Evolutionary conservation across 2,329 filamentous ascomycete genomes (phyloP).

Genomic region (Verticillium dahliae): DNA sequence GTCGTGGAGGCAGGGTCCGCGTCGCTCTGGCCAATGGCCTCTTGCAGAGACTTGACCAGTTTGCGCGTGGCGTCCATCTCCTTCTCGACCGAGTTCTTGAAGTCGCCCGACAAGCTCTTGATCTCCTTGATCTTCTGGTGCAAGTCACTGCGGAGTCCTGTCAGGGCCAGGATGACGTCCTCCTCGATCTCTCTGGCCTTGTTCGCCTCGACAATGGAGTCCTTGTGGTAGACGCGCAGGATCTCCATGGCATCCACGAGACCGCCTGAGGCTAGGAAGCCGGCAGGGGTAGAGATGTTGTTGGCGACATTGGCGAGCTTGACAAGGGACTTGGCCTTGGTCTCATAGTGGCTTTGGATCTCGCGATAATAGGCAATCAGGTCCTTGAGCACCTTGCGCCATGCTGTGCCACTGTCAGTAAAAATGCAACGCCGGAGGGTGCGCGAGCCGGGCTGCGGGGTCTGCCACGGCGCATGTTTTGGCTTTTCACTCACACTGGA

Average conservation of each 20-base stretch:
- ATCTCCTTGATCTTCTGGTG: constrained; percentile 98
- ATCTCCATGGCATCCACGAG: constrained; percentile 81
- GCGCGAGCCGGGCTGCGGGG: background rate
- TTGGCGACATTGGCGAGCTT: constrained; percentile 82
- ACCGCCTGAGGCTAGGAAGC: constrained; percentile 76
- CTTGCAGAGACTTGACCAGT: constrained; percentile 74
- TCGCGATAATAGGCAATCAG: constrained; percentile 91
- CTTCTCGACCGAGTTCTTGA: constrained; percentile 94
- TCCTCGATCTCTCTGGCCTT: constrained; percentile 88
- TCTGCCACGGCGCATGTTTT: too few relatives aligned
- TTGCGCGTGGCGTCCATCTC: constrained; percentile 82
- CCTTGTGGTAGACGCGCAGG: constrained; percentile 75
- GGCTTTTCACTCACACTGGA: constrained; percentile 60
- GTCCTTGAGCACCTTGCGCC: constrained; percentile 93
- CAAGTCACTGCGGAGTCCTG: constrained; percentile 78
- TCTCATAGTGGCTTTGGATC: constrained; percentile 82
- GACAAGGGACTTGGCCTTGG: constrained; percentile 70
- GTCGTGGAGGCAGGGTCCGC: constrained; percentile 67
- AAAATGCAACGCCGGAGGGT: too few relatives aligned
- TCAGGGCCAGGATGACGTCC: constrained; percentile 83
- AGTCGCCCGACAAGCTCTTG: constrained; percentile 85
- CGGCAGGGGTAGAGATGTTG: constrained; percentile 66
- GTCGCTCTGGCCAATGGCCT: constrained; percentile 73
- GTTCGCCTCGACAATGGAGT: constrained; percentile 70
- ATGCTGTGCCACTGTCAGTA: constrained; percentile 48